Base-by-base conservation (phyloP, 495 filamentous ascomycete genomes). In the Lasiosphaeriaceae sp. region DNA sequence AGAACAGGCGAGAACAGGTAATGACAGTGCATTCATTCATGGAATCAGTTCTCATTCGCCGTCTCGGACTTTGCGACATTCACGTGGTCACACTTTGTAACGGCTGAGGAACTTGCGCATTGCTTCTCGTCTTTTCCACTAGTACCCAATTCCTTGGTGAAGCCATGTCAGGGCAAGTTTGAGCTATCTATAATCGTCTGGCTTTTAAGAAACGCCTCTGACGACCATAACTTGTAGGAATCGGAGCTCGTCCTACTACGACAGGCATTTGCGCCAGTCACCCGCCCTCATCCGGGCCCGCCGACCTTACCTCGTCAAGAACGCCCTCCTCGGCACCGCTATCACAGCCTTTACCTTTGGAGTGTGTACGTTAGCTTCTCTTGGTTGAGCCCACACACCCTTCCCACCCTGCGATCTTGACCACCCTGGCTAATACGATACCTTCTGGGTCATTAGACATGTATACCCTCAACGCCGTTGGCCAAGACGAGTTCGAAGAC, bases 401-500 rank as follows among this genome's bases (percentile, higher is more conserved):
- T 11, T 29, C 29, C n/a, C 6, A 11, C n/a, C 7, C 49, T 16
- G 34, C 11, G 3, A 20, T n/a, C 22, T 14, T 22, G 21, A 21
- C 8, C 4, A 45, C 11, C 8, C 3, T 41, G 26, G 37, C 52
- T 56, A 41, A 63, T 46, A 31, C 47, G 9, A 21, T 17, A 14
- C 16, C n/a, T 14, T n/a, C 23, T 49, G 14, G 34, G 52, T 29
- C 7, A 2, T 5, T 19, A 98, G 94, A 96, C 68, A 74, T 83
- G 51, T 97, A 88, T 73, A 97, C 94, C 9, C 88, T 99, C 67
- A 80, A 76, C 51, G 91, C 88, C 22, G 86, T 99, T 66, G 87
- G 91, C 35, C 95, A 97, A 74, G 94, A 99, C 71, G 91, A 99
- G 58, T 99, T 99, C 81, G 90, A 93, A 63, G 94, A 99, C 68